Conservation (phyloP, 179 eudicot genomes). For the Drosera spatulata region DNA sequence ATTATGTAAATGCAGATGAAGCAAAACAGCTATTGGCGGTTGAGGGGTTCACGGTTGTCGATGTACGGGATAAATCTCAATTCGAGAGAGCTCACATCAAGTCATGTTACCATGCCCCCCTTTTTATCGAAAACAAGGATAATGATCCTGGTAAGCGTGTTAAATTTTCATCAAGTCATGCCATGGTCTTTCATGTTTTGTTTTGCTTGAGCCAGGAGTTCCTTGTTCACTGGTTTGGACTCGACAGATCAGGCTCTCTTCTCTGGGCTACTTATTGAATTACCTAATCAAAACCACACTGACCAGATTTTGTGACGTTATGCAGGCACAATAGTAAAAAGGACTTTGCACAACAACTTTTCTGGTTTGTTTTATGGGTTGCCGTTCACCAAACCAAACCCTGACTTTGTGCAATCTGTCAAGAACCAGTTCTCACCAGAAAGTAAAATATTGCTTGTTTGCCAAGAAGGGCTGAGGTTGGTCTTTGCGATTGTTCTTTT, state of each 20-base stretch:
- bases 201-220: neutral
- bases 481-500: neutral
- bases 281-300: neutral
- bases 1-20: constrained; percentile 65
- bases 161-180: no score
- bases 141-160: constrained; percentile 54
- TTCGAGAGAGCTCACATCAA: constrained; percentile 82
- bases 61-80: constrained; percentile 70
- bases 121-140: constrained; percentile 78
- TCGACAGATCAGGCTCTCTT: neutral
- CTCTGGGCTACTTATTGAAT: neutral
- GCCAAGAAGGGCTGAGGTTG: constrained; percentile 95
- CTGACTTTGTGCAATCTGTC: constrained; percentile 74
- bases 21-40: constrained; percentile 62
- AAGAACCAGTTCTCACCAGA: constrained; percentile 71
- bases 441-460: constrained; percentile 71
- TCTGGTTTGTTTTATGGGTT: constrained; percentile 82
- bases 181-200: neutral
- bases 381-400: constrained; percentile 84
- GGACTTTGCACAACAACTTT: constrained; percentile 81
- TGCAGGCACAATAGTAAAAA: constrained; percentile 72
- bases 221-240: neutral
- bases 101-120: constrained; percentile 71
- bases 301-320: constrained; percentile 3
- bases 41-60: constrained; percentile 64